phyloP scores from a whole-genome alignment of 352 stramenopile species.

The Globisporangium alternatum region DNA sequence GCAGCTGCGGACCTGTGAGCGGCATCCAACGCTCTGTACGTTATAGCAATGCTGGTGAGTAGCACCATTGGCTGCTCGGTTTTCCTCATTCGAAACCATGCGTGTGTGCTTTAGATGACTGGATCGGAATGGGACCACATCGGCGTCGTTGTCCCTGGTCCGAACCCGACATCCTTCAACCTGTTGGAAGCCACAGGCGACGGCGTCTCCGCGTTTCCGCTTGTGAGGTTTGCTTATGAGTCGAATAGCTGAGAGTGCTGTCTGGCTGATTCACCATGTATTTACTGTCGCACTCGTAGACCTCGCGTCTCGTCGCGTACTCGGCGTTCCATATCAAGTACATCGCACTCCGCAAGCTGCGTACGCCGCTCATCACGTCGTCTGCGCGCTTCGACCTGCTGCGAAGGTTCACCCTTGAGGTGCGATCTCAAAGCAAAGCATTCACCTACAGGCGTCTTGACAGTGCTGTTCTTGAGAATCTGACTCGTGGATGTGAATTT shows the following conservation, averaged over 20 bases:
- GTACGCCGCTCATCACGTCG: constrained; percentile 45
- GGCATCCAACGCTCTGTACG: constrained; percentile 44
- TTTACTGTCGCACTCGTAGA: constrained; percentile 11
- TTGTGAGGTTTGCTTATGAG: constrained; percentile 23
- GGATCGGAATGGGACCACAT: constrained; percentile 70
- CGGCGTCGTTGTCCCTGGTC: constrained; percentile 39
- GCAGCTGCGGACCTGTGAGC: constrained; percentile 42
- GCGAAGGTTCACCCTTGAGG: constrained; percentile 35
- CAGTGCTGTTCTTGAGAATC: not conserved
- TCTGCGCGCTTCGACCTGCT: constrained; percentile 48
- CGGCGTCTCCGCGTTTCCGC: constrained; percentile 45
- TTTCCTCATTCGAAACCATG: not conserved
- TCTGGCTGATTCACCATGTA: not conserved
- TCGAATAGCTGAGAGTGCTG: not conserved
- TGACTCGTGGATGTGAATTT: not conserved
- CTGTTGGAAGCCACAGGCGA: constrained; percentile 65
- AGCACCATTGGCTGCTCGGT: not conserved
- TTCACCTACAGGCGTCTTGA: not conserved
- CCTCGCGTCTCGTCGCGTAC: constrained; percentile 32
- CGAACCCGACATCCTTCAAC: constrained; percentile 22
- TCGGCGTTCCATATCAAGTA: constrained; percentile 46
- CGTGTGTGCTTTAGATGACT: constrained; percentile 30
- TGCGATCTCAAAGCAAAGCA: constrained; percentile 7
- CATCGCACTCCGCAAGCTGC: constrained; percentile 44
- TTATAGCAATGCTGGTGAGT: not conserved